Evolutionary conservation across 2,329 filamentous ascomycete genomes (phyloP), one percentile per base, ranked within the genome.

Genomic region (Lasiodiplodia hormozganensis): DNA sequence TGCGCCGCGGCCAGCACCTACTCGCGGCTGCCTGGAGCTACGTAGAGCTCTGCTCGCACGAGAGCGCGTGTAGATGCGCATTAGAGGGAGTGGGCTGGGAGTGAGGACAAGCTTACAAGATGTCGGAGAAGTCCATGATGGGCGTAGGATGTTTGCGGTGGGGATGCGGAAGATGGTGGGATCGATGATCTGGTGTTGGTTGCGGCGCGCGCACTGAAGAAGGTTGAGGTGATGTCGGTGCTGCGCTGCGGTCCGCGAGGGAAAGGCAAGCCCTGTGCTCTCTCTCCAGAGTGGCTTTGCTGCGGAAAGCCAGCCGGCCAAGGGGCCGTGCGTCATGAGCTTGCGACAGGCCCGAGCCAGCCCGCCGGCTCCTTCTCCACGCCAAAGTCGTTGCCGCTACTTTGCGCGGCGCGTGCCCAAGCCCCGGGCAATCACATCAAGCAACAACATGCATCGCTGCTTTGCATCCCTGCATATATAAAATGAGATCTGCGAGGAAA

Each of bases 61-160:
- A 54, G 36, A 25, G 62, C 47, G 49, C 49, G 28, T 8, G 3
- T 5, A 8, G 16, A 14, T 18, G 40, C 7, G 43, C 18, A 47
- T 47, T 18, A 21, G n/a, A 47, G 43, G 38, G 34, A 11, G 14
- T 4, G 43, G 38, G 28, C 0, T 11, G 40, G 38, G 38, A 23
- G 7, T 3, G 52, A 57, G 64, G 49, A 51, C 65, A 60, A 71
- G 86, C 92, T 84, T 86, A 96, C 93, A 97, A 96, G 80, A 90
- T 90, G 83, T 97, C 93, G 71, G 93, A 95, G 85, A 94, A 92
- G 82, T 97, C 94, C 93, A 97, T 97, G 53, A 28, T 23, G 62
- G 51, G 62, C 62, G 43, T 47, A 47, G 18, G 43, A 47, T 47
- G n/a, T 47, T 47, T 21, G 43, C 25, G 47, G 21, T 10, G 4